Conservation (phyloP, 1,284 basidiomycete genomes). For the Pseudozyma hubeiensis region DNA sequence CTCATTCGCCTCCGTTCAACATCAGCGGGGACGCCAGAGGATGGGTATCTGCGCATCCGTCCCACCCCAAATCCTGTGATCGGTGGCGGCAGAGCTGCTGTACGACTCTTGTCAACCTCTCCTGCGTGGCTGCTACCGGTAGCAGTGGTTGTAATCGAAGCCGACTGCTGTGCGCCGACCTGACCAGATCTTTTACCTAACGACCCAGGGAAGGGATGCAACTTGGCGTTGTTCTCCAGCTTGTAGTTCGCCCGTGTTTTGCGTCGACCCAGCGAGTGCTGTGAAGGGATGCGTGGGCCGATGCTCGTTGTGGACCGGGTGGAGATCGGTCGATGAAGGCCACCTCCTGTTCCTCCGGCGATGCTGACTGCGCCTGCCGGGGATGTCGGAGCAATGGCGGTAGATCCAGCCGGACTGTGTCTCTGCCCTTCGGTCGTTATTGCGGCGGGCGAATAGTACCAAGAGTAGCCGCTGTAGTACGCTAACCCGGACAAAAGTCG, state of each 20-base stretch:
- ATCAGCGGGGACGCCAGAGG: neutral
- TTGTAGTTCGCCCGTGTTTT: slow-evolving; percentile 31
- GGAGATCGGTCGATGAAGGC: slow-evolving; percentile 10
- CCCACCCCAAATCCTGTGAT: slow-evolving; percentile 36
- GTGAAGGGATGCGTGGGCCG: slow-evolving; percentile 14
- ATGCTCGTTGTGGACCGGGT: neutral
- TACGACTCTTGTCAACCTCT: too few species aligned
- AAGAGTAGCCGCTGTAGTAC: slow-evolving; percentile 34
- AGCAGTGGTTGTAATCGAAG: neutral
- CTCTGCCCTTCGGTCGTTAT: neutral
- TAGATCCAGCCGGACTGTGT: neutral
- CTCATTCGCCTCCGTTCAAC: neutral
- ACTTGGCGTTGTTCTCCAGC: slow-evolving; percentile 40
- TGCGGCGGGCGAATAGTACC: slow-evolving; percentile 13
- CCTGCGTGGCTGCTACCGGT: neutral
- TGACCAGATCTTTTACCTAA: slow-evolving; percentile 5
- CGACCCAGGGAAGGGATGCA: slow-evolving; percentile 40
- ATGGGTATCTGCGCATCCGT: slow-evolving; percentile 16
- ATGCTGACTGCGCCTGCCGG: neutral
- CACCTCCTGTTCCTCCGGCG: slow-evolving; percentile 3
- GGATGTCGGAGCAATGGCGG: neutral
- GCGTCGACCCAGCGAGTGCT: slow-evolving; percentile 20
- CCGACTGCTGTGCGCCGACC: neutral
- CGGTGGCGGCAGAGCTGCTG: slow-evolving; percentile 15
- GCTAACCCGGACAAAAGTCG: slow-evolving; percentile 17